Conservation (phyloP, 2,329 filamentous ascomycete species). For the Leptosphaerulina australis region DNA sequence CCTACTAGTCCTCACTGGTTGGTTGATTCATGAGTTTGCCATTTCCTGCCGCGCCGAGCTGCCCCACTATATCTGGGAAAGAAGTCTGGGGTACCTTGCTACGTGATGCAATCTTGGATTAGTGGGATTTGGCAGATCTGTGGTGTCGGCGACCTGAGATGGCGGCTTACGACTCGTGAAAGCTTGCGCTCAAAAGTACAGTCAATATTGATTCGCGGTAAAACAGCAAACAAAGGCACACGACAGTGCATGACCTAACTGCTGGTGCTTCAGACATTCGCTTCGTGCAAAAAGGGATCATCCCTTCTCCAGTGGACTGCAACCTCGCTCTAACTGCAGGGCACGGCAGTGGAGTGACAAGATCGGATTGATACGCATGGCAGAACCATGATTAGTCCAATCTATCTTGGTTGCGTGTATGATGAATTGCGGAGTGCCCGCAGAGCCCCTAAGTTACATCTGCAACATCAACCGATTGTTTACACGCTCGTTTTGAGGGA, state of each 20-base stretch:
- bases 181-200: no score
- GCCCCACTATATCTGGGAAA: neutral
- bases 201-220: no score
- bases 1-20: no score
- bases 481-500: neutral
- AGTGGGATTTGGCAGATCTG: conserved; percentile 2
- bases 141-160: neutral
- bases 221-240: no score
- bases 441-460: conserved; percentile 7
- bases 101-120: conserved; percentile 2
- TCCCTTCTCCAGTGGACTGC: neutral
- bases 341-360: neutral
- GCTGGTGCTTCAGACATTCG: neutral
- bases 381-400: conserved; percentile 2
- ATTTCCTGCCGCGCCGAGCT: conserved; percentile 8
- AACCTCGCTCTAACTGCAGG: neutral
- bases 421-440: neutral
- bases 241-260: neutral
- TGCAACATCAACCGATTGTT: neutral
- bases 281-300: conserved; percentile 6
- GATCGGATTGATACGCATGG: conserved; percentile 4
- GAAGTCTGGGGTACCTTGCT: conserved; percentile 15
- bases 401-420: conserved; percentile 7
- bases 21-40: no score
- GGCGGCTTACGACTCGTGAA: conserved; percentile 4